Evolutionary conservation across 164 flowering plant species (phyloP), one percentile per base, ranked within the genome.

Genomic region (Magnolia changhungtana): DNA sequence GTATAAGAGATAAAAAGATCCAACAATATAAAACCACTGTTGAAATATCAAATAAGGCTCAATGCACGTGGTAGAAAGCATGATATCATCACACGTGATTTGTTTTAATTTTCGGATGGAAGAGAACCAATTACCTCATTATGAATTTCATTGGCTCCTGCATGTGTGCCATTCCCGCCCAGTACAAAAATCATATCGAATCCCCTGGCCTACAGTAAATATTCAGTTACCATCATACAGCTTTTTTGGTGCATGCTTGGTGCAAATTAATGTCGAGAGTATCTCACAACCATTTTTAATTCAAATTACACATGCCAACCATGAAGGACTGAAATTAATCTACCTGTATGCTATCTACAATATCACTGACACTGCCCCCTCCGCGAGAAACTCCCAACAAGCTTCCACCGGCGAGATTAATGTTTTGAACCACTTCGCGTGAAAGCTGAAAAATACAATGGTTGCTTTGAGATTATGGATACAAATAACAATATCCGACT

Each of bases 381-480:
- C 98, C 99, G 63, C 96, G 96, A 24, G 99, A 95, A 80, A 93
- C 98, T 78, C 99, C 99, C 78, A 95, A 83, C 75, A 92, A 85
- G 81, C 98, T 95, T 84, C 98, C 99, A 67, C 99, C 97, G 75
- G 93, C 88, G 69, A 95, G 94, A 79, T 93, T 97, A 76, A 93
- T 76, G 86, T 95, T 93, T 76, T 92, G 96, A 77, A 95, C 96
- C 78, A 93, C 95, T 78, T 87, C 87, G 77, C 97, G 75, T 1
- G 98, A 87, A 19, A 95, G 87, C 99, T 93, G 81, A 75, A 70
- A 80, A 68, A 58, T 18, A 0, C 2, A 13, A 67, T 45, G 7
- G n/a, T 27, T 19, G 45, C 7, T 9, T n/a, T 2, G 16, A 74
- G 1, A 8, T 16, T 68, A 20, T 10, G 13, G 5, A 24, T 13